These are phyloP conservation scores for Monilinia fructicola DNA, from an alignment of 2,329 filamentous ascomycete genomes.

Conservation along the genomic window DNA sequence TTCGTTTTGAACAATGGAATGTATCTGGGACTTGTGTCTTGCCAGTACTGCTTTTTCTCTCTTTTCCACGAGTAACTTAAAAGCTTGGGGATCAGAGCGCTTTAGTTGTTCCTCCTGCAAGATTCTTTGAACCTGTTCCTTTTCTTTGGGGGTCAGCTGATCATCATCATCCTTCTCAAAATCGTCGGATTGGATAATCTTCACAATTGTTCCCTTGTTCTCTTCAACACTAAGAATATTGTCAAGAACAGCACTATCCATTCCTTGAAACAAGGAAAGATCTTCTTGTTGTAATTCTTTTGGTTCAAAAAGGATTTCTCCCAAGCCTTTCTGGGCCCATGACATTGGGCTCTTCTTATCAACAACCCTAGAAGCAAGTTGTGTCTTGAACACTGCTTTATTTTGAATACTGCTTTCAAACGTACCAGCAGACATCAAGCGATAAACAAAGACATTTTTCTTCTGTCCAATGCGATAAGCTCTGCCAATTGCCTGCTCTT, in stretches of 20 bases:
- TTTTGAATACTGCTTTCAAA: conserved; percentile 75
- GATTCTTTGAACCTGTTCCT: conserved; percentile 52
- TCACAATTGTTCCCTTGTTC: conserved; percentile 45
- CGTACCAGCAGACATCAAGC: conserved; percentile 74
- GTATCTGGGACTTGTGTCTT: neutral
- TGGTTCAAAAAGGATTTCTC: conserved; percentile 60
- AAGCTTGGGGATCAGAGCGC: conserved; percentile 34
- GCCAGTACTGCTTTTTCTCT: neutral
- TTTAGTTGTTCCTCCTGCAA: conserved; percentile 41
- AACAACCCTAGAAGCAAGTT: conserved; percentile 75
- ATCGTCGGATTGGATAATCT: conserved; percentile 67
- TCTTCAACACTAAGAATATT: conserved; percentile 29
- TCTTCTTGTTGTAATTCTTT: conserved; percentile 52
- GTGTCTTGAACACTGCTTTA: conserved; percentile 76
- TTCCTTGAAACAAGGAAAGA: conserved; percentile 54
- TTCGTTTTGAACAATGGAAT: neutral
- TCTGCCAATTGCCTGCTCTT: conserved; percentile 84
- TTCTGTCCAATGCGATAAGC: conserved; percentile 82
- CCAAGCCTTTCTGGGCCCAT: conserved; percentile 55
- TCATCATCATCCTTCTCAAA: conserved; percentile 70
- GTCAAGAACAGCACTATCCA: conserved; percentile 62
- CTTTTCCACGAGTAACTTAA: conserved; percentile 5
- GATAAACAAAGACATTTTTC: conserved; percentile 82
- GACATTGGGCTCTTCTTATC: conserved; percentile 78
- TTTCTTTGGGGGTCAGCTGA: conserved; percentile 61